phyloP scores from a whole-genome alignment of 202 grass and related monocot genomes.

The Setaria italica region DNA sequence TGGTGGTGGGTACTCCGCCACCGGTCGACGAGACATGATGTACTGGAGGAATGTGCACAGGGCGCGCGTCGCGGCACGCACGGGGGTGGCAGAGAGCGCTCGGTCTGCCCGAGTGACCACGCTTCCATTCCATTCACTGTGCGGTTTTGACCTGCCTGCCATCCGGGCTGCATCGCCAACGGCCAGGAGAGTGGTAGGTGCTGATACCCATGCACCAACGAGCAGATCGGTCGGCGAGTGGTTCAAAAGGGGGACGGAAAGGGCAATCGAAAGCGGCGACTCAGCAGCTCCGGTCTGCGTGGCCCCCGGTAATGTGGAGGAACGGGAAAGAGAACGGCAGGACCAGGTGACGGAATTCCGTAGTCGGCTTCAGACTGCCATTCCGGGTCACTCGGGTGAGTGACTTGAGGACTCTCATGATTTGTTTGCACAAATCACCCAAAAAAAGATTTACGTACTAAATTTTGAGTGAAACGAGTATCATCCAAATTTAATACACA shows the following conservation, averaged over 20 bases:
- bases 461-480: too few species aligned
- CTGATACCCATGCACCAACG: slow-evolving; percentile 23
- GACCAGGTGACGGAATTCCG: not conserved
- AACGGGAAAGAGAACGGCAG: not conserved
- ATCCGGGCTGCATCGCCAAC: slow-evolving; percentile 35
- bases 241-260: slow-evolving; percentile 33
- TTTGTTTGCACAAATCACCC: too few species aligned
- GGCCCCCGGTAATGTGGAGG: not conserved
- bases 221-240: not conserved
- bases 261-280: slow-evolving; percentile 40
- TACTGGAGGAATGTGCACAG: slow-evolving; percentile 46
- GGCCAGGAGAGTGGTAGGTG: slow-evolving; percentile 32
- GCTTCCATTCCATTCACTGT: slow-evolving; percentile 38
- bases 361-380: not conserved
- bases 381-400: not conserved
- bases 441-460: too few species aligned
- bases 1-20: too few species aligned
- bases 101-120: not conserved
- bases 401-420: too few species aligned
- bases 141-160: slow-evolving; percentile 38
- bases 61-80: not conserved
- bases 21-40: slow-evolving; percentile 15
- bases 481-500: too few species aligned
- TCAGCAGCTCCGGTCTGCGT: not conserved
- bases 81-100: not conserved